Evolutionary conservation across 192 early-diverging fungal genomes (phyloP).

Genomic region (Tieghemiomyces parasiticus): DNA sequence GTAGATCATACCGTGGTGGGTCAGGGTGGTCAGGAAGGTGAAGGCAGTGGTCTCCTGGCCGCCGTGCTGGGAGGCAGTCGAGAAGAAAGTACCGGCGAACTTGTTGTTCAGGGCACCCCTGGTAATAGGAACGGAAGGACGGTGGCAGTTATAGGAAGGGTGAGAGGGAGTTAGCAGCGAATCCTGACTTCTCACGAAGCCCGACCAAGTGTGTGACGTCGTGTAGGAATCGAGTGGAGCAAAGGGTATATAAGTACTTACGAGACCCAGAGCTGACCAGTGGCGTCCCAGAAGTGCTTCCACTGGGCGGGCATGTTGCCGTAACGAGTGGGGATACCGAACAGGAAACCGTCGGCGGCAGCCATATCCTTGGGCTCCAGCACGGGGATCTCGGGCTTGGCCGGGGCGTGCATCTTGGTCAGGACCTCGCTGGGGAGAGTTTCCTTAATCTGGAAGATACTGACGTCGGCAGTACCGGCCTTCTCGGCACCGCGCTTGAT

Average conservation of each 20-base stretch:
- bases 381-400: conserved; percentile 38
- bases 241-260: background rate
- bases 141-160: conserved; percentile 18
- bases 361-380: conserved; percentile 33
- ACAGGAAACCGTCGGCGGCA: conserved; percentile 50
- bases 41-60: conserved; percentile 65
- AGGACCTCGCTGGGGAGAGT: conserved; percentile 53
- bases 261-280: conserved; percentile 32
- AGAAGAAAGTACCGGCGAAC: conserved; percentile 57
- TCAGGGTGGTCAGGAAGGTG: conserved; percentile 46
- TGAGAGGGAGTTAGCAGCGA: background rate
- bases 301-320: conserved; percentile 62
- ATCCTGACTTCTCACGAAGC: background rate
- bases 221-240: background rate
- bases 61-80: conserved; percentile 59
- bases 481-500: conserved; percentile 47
- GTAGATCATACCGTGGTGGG: conserved; percentile 66
- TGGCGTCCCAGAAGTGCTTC: conserved; percentile 53
- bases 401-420: conserved; percentile 46
- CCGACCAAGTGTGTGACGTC: background rate
- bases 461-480: conserved; percentile 25
- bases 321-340: conserved; percentile 57
- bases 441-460: conserved; percentile 39
- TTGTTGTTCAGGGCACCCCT: conserved; percentile 47
- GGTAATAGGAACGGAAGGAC: too few relatives aligned